These are phyloP conservation scores for Samsoniella hepiali DNA, from an alignment of 2,329 filamentous ascomycete species.

Conservation along the genomic window DNA sequence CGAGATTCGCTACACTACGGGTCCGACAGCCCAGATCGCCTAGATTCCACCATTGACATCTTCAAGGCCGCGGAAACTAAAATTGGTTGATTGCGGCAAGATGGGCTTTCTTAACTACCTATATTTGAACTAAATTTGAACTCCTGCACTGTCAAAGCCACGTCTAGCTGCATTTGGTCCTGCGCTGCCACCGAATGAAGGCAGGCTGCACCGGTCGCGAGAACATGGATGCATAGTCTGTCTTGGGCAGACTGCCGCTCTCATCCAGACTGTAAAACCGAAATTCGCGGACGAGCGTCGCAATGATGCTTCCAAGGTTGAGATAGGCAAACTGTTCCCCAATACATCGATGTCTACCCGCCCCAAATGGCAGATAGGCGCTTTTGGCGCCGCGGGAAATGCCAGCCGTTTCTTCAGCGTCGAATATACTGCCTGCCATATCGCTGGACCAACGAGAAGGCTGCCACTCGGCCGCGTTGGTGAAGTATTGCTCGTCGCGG, in stretches of 20 bases:
- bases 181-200: constrained; percentile 31
- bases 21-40: no score
- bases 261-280: constrained; percentile 56
- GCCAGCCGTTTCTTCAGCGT: constrained; percentile 25
- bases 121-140: background rate
- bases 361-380: constrained; percentile 65
- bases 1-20: no score
- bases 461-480: constrained; percentile 31
- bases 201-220: constrained; percentile 35
- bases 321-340: constrained; percentile 74
- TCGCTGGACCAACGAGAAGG: constrained; percentile 31
- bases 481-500: constrained; percentile 58
- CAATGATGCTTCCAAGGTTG: constrained; percentile 63
- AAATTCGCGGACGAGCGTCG: constrained; percentile 59
- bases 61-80: background rate
- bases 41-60: background rate
- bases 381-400: constrained; percentile 34
- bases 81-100: background rate
- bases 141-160: no score
- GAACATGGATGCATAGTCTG: constrained; percentile 58
- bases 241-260: constrained; percentile 52
- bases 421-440: constrained; percentile 14
- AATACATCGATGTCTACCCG: constrained; percentile 69
- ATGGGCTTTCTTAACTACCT: background rate
- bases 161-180: background rate